A percentile compares a stretch with the other conserved stretches of the same genome.
phyloP scores from a whole-genome alignment of 2,329 filamentous ascomycete genomes.

The Apiospora arundinis region DNA sequence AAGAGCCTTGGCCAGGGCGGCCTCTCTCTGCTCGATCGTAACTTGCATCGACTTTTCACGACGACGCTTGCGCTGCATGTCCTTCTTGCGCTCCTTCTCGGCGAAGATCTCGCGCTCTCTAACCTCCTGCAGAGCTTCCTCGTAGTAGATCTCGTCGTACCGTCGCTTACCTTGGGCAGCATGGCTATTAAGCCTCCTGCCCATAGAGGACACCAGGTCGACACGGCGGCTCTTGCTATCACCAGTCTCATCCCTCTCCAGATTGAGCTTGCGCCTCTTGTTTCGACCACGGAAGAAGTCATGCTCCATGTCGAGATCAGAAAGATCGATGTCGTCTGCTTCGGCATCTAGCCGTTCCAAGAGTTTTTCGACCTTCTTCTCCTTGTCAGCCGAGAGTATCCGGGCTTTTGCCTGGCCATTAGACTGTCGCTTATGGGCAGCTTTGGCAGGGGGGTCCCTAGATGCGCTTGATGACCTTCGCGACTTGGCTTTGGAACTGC shows the following conservation, averaged over 20 bases:
- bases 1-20: conserved; percentile 78
- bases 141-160: conserved; percentile 78
- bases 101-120: conserved; percentile 88
- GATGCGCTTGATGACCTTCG: conserved; percentile 58
- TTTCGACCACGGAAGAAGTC: conserved; percentile 59
- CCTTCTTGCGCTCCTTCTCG: conserved; percentile 99
- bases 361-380: conserved; percentile 71
- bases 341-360: conserved; percentile 55
- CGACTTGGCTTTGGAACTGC: conserved; percentile 46
- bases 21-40: conserved; percentile 88
- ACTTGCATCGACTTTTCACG: conserved; percentile 96
- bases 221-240: conserved; percentile 68
- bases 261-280: conserved; percentile 72
- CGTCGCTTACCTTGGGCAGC: conserved; percentile 75
- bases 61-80: conserved; percentile 97
- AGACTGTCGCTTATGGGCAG: conserved; percentile 63
- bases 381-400: conserved; percentile 62
- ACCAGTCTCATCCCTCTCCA: conserved; percentile 66
- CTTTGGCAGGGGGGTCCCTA: conserved; percentile 52
- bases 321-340: conserved; percentile 48
- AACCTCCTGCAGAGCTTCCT: conserved; percentile 83
- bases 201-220: conserved; percentile 65
- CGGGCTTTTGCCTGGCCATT: conserved; percentile 63
- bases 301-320: conserved; percentile 52
- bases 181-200: conserved; percentile 70